Evolutionary conservation across 768 basidiomycete genomes (phyloP), one percentile per base, ranked within the genome.

Genomic region (Boletellus ananiceps): DNA sequence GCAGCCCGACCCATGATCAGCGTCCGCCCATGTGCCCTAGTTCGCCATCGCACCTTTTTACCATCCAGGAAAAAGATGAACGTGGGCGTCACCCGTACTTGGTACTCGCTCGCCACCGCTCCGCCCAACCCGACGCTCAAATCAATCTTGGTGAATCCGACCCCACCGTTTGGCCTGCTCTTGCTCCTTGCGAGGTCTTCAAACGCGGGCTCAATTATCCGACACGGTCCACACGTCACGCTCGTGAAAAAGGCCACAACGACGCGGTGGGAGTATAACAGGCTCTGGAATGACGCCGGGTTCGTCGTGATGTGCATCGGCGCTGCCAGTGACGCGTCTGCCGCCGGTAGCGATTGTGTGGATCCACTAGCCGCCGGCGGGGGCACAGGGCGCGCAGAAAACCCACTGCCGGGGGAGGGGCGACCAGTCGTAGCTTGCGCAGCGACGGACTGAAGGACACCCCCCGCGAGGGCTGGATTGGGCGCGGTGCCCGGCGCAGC

Each of bases 61-160:
- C 84, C 89, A 51, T 88, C 76, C 52, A 84, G 66, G 71, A 92
- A 97, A 70, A 96, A 93, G 35, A 88, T 70, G 60, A 97, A 95
- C 1, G 91, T 93, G 5, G 93, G 94, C 2, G 90, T 95, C 15
- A 78, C 92, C 14, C 76, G 67, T 1, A 96, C 80, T 13, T 78
- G 73, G 71, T 79, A 87, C 63, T 83, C 73, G 1, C 66, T 52
- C 0, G 85, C 88, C 14, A 95, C 68, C 46, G 71, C 70, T 3
- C 67, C 59, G 0, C 86, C 86, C 66, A 80, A 66, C 0, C 86
- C 88, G 12, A 86, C 77, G 5, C 76, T 80, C 55, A 91, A 71
- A 68, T 97, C 94, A 32, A 96, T 79, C 66, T 91, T 90, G 4
- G 86, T 81, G 57, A 96, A 97, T 2, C 79, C 87, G 18, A 86